These are phyloP conservation scores for Sugiyamaella smithiae DNA, from an alignment of 805 yeast genomes.

Conservation along the genomic window DNA sequence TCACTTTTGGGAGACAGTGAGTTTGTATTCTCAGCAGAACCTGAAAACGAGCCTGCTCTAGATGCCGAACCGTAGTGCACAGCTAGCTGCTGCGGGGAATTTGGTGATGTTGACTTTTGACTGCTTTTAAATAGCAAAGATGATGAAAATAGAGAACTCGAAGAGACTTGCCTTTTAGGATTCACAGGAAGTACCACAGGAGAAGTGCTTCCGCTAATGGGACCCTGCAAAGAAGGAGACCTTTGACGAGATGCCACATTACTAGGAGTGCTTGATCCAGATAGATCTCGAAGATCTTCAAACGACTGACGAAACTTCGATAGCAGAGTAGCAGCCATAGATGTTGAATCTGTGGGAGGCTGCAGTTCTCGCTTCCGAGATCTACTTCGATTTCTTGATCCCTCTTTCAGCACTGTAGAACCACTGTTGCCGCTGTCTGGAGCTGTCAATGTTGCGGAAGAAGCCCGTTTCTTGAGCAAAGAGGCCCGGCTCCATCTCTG, in stretches of 20 bases:
- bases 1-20: not conserved
- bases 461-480: not conserved
- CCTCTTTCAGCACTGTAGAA: not conserved
- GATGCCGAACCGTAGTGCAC: not conserved
- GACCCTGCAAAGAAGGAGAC: not conserved
- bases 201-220: not conserved
- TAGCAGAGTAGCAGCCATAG: constrained; percentile 9
- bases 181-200: not conserved
- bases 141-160: constrained; percentile 3
- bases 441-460: not conserved
- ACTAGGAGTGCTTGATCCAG: not conserved
- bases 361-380: not conserved
- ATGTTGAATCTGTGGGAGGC: not conserved
- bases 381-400: not conserved
- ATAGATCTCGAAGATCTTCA: constrained; percentile 14
- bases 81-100: not conserved
- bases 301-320: constrained; percentile 18
- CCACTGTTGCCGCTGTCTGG: not conserved
- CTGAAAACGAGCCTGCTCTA: not conserved
- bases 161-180: not conserved
- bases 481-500: constrained; percentile 2
- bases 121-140: not conserved
- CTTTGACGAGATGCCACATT: not conserved
- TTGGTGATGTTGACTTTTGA: not conserved
- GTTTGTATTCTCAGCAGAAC: not conserved